Conservation (phyloP, 2,329 filamentous ascomycete genomes). For the Davidsoniella eucalypti region DNA sequence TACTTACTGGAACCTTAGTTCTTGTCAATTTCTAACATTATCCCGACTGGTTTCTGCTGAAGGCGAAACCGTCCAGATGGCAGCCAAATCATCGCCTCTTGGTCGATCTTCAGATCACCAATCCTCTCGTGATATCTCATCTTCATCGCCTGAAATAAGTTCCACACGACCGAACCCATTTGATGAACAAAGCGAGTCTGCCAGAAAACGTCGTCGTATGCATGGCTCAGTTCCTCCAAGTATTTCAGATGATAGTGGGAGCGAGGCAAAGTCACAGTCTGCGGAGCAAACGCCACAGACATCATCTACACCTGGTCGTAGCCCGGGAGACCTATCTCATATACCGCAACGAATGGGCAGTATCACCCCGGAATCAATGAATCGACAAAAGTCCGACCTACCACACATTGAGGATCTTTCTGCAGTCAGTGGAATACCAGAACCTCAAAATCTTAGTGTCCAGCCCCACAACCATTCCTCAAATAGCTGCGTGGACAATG, state of each 20-base stretch:
- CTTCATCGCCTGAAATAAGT: slow-evolving; percentile 42
- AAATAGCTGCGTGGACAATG: neutral
- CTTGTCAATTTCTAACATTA: too few species aligned
- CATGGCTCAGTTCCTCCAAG: slow-evolving; percentile 39
- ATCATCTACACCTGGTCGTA: slow-evolving; percentile 11
- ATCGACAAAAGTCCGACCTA: too few species aligned
- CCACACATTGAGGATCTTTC: too few species aligned
- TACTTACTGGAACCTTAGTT: too few species aligned
- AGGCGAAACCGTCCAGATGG: neutral
- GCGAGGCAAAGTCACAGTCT: slow-evolving; percentile 21
- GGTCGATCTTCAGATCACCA: neutral
- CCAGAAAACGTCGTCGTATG: slow-evolving; percentile 46
- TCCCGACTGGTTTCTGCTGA: too few species aligned
- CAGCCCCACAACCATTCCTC: too few species aligned
- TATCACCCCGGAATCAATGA: too few species aligned
- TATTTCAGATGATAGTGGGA: slow-evolving; percentile 30
- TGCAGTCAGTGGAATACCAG: too few species aligned
- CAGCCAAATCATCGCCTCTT: neutral
- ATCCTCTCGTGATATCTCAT: slow-evolving; percentile 28
- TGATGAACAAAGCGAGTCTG: slow-evolving; percentile 36
- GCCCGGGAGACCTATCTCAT: neutral
- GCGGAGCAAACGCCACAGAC: slow-evolving; percentile 23
- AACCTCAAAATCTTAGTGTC: too few species aligned
- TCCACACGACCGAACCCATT: slow-evolving; percentile 49
- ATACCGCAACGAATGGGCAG: too few species aligned